Conservation (phyloP, 1,139 yeast species). For the Wickerhamiella pararugosa region DNA sequence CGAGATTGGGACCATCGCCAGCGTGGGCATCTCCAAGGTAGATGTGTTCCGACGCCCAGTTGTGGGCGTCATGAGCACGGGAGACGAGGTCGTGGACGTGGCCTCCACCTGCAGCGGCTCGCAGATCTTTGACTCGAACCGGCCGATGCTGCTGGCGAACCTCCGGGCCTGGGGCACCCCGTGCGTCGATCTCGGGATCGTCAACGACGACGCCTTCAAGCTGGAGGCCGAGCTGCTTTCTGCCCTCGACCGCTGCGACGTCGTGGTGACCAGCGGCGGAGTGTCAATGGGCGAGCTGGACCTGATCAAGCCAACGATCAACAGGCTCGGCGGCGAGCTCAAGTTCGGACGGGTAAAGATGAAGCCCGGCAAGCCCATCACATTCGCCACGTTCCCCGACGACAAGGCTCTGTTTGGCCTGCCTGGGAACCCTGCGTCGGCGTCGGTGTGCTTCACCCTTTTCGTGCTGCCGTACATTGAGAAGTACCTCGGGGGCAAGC, state of each 20-base stretch:
- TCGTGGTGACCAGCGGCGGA: constrained; percentile 37
- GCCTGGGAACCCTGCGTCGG: constrained; percentile 42
- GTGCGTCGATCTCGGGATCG: constrained; percentile 32
- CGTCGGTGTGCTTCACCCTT: constrained; percentile 31
- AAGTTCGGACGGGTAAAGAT: constrained; percentile 39
- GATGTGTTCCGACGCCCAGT: constrained; percentile 29
- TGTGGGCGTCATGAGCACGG: constrained; percentile 35
- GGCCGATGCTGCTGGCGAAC: constrained; percentile 31
- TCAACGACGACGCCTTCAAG: constrained; percentile 22
- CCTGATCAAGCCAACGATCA: constrained; percentile 33
- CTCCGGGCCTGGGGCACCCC: constrained; percentile 22
- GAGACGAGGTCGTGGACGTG: constrained; percentile 33
- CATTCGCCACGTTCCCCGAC: constrained; percentile 32
- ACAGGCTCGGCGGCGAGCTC: constrained; percentile 29
- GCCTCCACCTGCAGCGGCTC: constrained; percentile 21
- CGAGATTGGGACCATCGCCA: constrained; percentile 33
- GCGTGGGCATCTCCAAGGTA: constrained; percentile 28
- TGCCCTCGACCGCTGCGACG: constrained; percentile 26
- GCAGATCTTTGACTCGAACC: constrained; percentile 34
- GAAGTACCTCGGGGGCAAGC: constrained; percentile 23
- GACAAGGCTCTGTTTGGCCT: constrained; percentile 29
- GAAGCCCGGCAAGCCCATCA: constrained; percentile 43
- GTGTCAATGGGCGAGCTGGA: constrained; percentile 43
- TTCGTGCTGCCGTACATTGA: constrained; percentile 34
- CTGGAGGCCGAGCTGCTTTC: constrained; percentile 19